Evolutionary conservation across 2,329 filamentous ascomycete genomes (phyloP).

Genomic region (Akanthomyces lecanii): DNA sequence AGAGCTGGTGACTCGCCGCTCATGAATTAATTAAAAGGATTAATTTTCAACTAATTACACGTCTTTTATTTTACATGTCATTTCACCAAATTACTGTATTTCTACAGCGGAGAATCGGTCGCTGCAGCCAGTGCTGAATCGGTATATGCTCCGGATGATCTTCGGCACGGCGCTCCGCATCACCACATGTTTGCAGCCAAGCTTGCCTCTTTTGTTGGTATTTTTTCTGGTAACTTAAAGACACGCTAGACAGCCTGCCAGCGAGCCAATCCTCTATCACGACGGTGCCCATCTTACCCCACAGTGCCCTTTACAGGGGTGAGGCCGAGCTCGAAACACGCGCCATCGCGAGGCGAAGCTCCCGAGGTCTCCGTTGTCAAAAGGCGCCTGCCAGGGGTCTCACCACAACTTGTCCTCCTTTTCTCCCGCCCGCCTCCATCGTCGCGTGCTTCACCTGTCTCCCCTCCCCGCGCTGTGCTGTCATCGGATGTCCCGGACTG

Average conservation of each 20-base stretch:
- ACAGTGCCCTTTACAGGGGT: not conserved
- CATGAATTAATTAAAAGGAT: too few relatives aligned
- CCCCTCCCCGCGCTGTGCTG: conserved; percentile 3
- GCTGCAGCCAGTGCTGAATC: not conserved
- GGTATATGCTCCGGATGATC: not conserved
- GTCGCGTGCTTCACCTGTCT: conserved; percentile 6
- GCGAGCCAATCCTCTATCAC: conserved; percentile 9
- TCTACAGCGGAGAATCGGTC: too few relatives aligned
- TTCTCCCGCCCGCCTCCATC: not conserved
- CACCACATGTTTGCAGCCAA: not conserved
- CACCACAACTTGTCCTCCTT: not conserved
- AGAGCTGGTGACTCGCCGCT: too few relatives aligned
- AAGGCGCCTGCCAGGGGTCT: not conserved
- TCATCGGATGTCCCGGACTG: conserved; percentile 12
- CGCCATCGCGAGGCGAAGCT: conserved; percentile 10
- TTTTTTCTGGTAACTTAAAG: not conserved
- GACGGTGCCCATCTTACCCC: not conserved
- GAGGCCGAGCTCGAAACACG: not conserved
- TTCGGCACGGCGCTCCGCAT: not conserved
- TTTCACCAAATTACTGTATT: not conserved
- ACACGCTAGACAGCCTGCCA: not conserved
- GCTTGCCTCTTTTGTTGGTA: not conserved
- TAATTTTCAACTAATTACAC: too few relatives aligned
- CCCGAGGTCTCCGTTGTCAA: conserved; percentile 2
- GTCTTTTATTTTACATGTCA: too few relatives aligned